Conservation (phyloP, 176 grass and related monocot species). For the Luzula sylvatica region DNA sequence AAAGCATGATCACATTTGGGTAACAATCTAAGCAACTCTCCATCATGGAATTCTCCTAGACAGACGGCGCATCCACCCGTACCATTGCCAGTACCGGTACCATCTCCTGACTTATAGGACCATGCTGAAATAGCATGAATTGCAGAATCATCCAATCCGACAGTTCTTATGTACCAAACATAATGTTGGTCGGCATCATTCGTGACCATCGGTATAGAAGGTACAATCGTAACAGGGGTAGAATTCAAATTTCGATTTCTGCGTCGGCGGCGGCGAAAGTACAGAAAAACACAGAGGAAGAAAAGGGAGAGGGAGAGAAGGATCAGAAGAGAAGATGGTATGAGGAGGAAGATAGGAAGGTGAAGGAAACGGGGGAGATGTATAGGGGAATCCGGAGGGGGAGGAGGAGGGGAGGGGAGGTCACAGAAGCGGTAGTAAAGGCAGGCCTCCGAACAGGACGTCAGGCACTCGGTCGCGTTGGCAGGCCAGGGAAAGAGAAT, state of each 20-base stretch:
- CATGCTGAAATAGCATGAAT: conserved; percentile 58
- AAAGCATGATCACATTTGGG: conserved; percentile 72
- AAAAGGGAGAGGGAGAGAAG: conserved; percentile 25
- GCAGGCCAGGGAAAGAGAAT: background rate
- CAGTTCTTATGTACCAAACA: conserved; percentile 74
- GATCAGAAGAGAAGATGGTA: conserved; percentile 32
- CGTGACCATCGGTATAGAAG: background rate
- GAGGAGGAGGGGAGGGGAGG: background rate
- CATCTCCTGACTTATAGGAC: conserved; percentile 47
- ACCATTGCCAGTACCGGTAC: background rate
- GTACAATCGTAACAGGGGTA: conserved; percentile 5
- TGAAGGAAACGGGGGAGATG: conserved; percentile 26
- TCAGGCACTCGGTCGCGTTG: background rate
- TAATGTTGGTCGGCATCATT: conserved; percentile 41
- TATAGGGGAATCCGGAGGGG: background rate
- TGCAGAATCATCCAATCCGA: conserved; percentile 71
- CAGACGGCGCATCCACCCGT: conserved; percentile 46
- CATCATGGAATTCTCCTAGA: conserved; percentile 68
- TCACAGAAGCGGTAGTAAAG: background rate
- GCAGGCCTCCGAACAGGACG: conserved; percentile 19
- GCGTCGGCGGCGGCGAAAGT: background rate
- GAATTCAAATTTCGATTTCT: background rate
- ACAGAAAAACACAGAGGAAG: conserved; percentile 17
- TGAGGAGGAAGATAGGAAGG: conserved; percentile 28
- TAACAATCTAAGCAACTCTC: conserved; percentile 70